Percentiles rank a stretch among this genome's conserved stretches.
phyloP scores from a whole-genome alignment of 805 yeast species.

The Myxozyma sirexii region DNA sequence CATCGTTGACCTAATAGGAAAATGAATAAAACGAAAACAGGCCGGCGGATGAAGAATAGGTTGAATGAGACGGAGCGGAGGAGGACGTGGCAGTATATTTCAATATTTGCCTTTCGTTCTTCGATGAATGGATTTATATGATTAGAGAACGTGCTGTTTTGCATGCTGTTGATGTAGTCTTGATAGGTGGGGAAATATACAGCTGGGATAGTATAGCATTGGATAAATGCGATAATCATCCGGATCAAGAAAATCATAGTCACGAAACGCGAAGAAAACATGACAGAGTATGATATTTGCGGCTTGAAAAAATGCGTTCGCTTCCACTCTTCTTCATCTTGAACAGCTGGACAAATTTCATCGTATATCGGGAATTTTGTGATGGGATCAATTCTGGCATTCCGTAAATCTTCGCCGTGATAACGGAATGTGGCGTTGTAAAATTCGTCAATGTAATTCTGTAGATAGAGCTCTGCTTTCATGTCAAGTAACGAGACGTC shows the following conservation, averaged over 20 bases:
- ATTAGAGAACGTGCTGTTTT: not conserved
- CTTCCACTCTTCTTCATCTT: not conserved
- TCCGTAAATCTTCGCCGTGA: not conserved
- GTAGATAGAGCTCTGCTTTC: not conserved
- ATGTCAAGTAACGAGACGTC: not conserved
- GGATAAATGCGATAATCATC: not conserved
- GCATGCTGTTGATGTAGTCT: not conserved
- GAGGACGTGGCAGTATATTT: not conserved
- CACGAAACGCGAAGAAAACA: not conserved
- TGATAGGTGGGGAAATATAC: not conserved
- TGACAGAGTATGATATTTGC: not conserved
- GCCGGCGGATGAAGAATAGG: not conserved
- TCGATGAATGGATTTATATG: not conserved
- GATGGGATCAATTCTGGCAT: not conserved
- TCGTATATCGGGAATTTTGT: not conserved
- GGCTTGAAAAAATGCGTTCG: conserved; percentile 4
- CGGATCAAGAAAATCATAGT: not conserved
- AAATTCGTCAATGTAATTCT: not conserved
- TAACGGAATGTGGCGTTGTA: not conserved
- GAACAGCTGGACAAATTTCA: not conserved
- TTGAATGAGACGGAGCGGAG: not conserved
- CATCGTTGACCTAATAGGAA: not conserved
- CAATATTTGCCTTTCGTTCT: not conserved
- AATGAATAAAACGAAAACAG: not conserved
- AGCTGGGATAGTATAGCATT: not conserved